These are phyloP conservation scores for Tillandsia leiboldiana DNA, from an alignment of 176 grass and related monocot genomes.

Conservation along the genomic window DNA sequence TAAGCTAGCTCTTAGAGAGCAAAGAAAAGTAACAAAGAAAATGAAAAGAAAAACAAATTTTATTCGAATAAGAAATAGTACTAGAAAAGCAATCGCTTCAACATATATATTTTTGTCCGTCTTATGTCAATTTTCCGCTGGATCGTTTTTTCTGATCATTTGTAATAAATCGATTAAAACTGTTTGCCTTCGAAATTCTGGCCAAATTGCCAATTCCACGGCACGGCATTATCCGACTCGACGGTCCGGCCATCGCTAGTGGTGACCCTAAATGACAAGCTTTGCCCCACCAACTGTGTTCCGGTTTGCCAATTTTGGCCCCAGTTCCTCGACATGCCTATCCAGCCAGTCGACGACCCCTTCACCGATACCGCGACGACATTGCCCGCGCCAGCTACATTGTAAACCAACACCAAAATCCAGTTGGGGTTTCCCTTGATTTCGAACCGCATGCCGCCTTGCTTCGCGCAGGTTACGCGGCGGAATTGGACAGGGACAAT, in stretches of 20 bases:
- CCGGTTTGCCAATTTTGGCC: constrained; percentile 31
- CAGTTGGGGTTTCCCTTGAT: constrained; percentile 30
- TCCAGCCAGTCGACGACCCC: constrained; percentile 24
- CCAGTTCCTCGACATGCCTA: constrained; percentile 29
- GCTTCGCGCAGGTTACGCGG: constrained; percentile 22
- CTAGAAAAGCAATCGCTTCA: too few species aligned
- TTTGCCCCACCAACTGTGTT: constrained; percentile 12
- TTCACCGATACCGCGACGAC: constrained; percentile 16
- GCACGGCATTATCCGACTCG: constrained; percentile 22
- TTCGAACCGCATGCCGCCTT: constrained; percentile 24
- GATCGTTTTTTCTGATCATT: too few species aligned
- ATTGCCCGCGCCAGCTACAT: constrained; percentile 25
- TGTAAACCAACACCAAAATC: constrained; percentile 33
- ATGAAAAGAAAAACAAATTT: too few species aligned
- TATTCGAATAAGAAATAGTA: too few species aligned
- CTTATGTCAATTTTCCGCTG: background rate
- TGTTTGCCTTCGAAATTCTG: constrained; percentile 16
- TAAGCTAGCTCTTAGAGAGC: too few species aligned
- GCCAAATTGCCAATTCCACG: constrained; percentile 29
- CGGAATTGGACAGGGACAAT: constrained; percentile 28
- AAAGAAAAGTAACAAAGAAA: too few species aligned
- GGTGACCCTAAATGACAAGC: constrained; percentile 21
- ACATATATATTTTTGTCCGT: background rate
- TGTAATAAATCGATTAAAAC: background rate
- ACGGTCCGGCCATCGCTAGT: constrained; percentile 19